These are phyloP conservation scores for Elaeagnus macrophylla DNA, from an alignment of 306 rosid genomes.

Conservation along the genomic window DNA sequence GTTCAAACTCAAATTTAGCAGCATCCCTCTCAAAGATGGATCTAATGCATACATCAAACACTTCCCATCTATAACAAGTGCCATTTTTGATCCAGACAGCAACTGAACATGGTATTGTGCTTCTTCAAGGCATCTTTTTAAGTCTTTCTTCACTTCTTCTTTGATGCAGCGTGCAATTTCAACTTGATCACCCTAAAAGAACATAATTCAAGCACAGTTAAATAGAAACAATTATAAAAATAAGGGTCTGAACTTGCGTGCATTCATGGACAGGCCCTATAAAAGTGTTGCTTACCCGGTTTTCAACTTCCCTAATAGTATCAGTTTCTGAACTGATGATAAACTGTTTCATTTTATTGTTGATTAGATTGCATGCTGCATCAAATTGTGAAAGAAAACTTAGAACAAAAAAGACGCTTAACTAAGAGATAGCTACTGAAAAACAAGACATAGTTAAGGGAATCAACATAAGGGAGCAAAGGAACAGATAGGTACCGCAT, in stretches of 20 bases:
- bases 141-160: constrained; percentile 68
- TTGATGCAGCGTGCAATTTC: constrained; percentile 79
- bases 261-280: background rate
- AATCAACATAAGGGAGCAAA: background rate
- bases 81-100: constrained; percentile 60
- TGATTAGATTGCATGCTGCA: constrained; percentile 87
- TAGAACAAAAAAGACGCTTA: constrained; percentile 13
- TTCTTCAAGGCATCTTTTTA: constrained; percentile 72
- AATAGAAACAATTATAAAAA: constrained; percentile 2
- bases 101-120: constrained; percentile 48
- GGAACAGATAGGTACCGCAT: constrained; percentile 12
- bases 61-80: constrained; percentile 94
- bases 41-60: constrained; percentile 94
- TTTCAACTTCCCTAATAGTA: constrained; percentile 85
- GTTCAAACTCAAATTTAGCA: constrained; percentile 79
- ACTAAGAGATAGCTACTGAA: background rate
- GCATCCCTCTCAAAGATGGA: constrained; percentile 72
- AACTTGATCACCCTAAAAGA: constrained; percentile 81
- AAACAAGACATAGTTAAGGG: background rate
- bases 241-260: constrained; percentile 6
- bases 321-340: constrained; percentile 91
- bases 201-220: constrained; percentile 14
- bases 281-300: constrained; percentile 45
- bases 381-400: background rate
- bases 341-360: constrained; percentile 86